A percentile compares a stretch with the other conserved stretches of the same genome.
phyloP scores from a whole-genome alignment of 257 asterid genomes.

The Linderniella brevidens region DNA sequence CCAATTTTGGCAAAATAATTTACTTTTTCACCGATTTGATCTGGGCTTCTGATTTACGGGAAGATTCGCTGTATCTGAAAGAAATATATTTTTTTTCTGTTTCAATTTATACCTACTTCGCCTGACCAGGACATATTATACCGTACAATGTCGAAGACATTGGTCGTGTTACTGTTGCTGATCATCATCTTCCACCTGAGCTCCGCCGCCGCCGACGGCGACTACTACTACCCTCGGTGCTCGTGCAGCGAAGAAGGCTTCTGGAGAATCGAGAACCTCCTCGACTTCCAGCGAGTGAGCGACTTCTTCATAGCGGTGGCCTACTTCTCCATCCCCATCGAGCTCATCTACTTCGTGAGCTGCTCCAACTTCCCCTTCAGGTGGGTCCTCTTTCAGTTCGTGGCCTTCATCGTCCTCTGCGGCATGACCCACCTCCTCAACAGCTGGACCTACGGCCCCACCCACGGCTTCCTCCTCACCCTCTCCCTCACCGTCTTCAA shows the following conservation, averaged over 20 bases:
- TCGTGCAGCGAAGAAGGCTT: conserved; percentile 57
- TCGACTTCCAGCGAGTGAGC: conserved; percentile 59
- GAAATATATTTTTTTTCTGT: no score
- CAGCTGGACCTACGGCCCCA: conserved; percentile 84
- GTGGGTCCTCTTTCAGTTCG: conserved; percentile 84
- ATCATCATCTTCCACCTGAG: conserved; percentile 21
- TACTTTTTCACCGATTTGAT: no score
- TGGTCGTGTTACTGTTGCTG: conserved; percentile 9
- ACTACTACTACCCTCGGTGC: conserved; percentile 44
- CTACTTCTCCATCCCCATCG: conserved; percentile 87
- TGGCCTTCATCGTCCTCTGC: conserved; percentile 73
- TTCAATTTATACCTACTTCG: no score
- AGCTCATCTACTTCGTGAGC: conserved; percentile 80
- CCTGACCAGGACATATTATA: no score
- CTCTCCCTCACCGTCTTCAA: conserved; percentile 72
- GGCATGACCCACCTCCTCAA: conserved; percentile 95
- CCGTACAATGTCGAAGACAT: no score
- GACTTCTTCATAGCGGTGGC: conserved; percentile 90
- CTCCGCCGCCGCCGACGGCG: conserved; percentile 25
- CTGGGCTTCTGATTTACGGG: no score
- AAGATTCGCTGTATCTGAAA: no score
- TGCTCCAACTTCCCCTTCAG: conserved; percentile 71
- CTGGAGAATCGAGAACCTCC: conserved; percentile 19
- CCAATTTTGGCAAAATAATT: no score
- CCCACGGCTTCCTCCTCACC: conserved; percentile 49